Evolutionary conservation across 2,329 filamentous ascomycete genomes (phyloP).

Genomic region (Ceratocystis huliohia): DNA sequence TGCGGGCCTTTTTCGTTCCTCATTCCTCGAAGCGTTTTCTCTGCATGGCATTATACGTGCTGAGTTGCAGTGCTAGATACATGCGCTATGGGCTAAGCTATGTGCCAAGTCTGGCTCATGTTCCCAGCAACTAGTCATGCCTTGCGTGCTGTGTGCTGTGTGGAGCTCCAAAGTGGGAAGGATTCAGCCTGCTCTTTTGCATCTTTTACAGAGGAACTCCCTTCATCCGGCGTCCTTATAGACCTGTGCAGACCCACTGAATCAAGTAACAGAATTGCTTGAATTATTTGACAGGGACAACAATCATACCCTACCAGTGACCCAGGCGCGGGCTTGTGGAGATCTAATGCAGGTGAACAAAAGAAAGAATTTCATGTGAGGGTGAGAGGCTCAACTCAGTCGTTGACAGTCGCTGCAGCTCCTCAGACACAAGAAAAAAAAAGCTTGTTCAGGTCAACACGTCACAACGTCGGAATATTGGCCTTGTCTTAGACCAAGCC

Average conservation of each 20-base stretch:
- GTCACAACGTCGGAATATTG: no score
- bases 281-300: slow-evolving; percentile 9
- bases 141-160: not conserved
- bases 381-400: not conserved
- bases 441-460: no score
- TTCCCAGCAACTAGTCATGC: not conserved
- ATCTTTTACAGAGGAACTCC: not conserved
- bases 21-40: not conserved
- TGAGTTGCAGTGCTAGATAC: not conserved
- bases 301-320: slow-evolving; percentile 2
- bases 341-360: slow-evolving; percentile 5
- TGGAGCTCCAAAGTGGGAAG: slow-evolving; percentile 5
- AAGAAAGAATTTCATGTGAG: slow-evolving; percentile 3
- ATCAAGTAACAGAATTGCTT: slow-evolving; percentile 4
- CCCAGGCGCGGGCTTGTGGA: not conserved
- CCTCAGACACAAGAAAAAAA: not conserved
- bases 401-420: not conserved
- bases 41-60: not conserved
- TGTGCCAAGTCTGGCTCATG: slow-evolving; percentile 2
- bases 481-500: no score
- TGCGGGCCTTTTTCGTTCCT: slow-evolving; percentile 6
- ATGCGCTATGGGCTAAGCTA: not conserved
- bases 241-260: not conserved
- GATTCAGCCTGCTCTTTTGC: not conserved
- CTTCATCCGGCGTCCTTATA: not conserved